phyloP scores from a whole-genome alignment of 2,329 filamentous ascomycete species.

The Arthrobotrys pseudoclavata region DNA sequence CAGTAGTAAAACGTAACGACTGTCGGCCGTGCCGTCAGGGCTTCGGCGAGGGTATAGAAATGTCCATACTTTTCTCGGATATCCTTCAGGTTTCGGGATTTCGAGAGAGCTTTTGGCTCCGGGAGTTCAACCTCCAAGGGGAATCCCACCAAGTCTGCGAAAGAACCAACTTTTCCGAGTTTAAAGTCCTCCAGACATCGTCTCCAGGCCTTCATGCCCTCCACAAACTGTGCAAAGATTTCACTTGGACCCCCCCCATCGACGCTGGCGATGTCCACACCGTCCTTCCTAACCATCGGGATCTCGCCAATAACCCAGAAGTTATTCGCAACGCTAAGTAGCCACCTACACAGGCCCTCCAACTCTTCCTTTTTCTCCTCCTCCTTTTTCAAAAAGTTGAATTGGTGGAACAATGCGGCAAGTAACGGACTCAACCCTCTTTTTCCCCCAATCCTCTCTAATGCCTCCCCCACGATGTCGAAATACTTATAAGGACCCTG shows the following conservation, averaged over 20 bases:
- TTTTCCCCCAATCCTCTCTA: background rate
- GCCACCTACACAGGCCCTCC: slow-evolving; percentile 31
- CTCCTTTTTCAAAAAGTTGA: slow-evolving; percentile 50
- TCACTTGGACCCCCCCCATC: slow-evolving; percentile 1
- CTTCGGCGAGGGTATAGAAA: background rate
- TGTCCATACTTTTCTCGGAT: slow-evolving; percentile 6
- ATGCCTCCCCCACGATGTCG: slow-evolving; percentile 49
- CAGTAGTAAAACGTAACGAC: slow-evolving; percentile 32
- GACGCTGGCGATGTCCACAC: background rate
- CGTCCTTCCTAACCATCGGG: slow-evolving; percentile 4
- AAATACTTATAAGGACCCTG: slow-evolving; percentile 56
- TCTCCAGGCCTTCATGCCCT: slow-evolving; percentile 39
- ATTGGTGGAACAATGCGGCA: slow-evolving; percentile 52
- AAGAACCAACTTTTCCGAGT: slow-evolving; percentile 8
- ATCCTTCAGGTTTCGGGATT: background rate
- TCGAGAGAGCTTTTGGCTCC: background rate
- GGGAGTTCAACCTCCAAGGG: slow-evolving; percentile 25
- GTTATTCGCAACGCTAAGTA: slow-evolving; percentile 41
- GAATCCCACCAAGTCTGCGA: slow-evolving; percentile 10
- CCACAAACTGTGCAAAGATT: slow-evolving; percentile 35
- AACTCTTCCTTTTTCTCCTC: slow-evolving; percentile 21
- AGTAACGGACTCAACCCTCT: slow-evolving; percentile 29
- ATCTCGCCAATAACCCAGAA: slow-evolving; percentile 47
- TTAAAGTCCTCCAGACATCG: slow-evolving; percentile 25
- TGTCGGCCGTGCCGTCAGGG: background rate